Evolutionary conservation across 2,329 filamentous ascomycete genomes (phyloP).

Genomic region (Cytospora leucostoma): DNA sequence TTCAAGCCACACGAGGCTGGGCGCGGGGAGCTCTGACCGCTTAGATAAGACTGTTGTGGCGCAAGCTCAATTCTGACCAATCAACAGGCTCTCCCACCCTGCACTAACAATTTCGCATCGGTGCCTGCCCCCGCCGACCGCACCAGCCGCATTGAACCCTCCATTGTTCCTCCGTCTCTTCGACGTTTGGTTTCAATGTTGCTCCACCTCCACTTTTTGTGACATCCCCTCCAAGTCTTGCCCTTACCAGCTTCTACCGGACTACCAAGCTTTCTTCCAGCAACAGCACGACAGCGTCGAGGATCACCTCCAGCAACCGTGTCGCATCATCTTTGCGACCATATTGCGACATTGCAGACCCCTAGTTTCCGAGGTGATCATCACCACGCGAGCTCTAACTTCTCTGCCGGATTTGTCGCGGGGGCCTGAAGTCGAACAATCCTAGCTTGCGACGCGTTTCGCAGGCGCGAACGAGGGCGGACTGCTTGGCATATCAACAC

Average conservation of each 20-base stretch:
- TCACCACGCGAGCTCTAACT: constrained; percentile 15
- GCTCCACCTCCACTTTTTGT: constrained; percentile 25
- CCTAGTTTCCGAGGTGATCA: neutral
- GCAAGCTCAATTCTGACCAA: neutral
- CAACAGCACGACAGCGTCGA: constrained; percentile 7
- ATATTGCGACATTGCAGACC: neutral
- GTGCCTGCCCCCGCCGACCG: neutral
- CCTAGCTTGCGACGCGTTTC: neutral
- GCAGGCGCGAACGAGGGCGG: neutral
- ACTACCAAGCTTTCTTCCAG: constrained; percentile 3
- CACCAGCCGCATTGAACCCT: neutral
- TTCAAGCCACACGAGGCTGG: neutral
- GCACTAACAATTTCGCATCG: neutral
- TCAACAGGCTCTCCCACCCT: neutral
- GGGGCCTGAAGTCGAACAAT: neutral
- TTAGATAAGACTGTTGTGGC: neutral
- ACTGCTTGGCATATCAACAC: constrained; percentile 1
- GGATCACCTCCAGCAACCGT: constrained; percentile 4
- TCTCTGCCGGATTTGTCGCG: neutral
- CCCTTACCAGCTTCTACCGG: constrained; percentile 1
- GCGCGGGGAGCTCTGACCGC: neutral
- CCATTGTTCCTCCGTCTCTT: constrained; percentile 9
- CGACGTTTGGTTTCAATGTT: neutral
- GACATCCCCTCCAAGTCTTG: constrained; percentile 23
- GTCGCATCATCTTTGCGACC: constrained; percentile 25